Evolutionary conservation across 805 yeast genomes (phyloP), one percentile per base, ranked within the genome.

Genomic region (Kodamaea fukazawae): DNA sequence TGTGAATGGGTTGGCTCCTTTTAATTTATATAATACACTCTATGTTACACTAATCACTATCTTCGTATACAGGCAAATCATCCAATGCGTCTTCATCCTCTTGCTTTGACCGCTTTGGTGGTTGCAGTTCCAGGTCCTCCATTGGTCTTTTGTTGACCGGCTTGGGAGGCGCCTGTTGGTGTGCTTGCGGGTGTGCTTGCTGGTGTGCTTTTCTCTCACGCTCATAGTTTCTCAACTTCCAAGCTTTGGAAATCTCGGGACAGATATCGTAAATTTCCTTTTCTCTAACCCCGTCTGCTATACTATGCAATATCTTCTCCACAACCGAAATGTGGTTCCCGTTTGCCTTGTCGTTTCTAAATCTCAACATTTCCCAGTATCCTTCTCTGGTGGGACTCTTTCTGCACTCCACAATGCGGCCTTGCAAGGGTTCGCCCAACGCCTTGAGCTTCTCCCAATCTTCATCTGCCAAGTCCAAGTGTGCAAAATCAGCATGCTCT

Each of bases 321-420:
- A 90, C 96, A 16, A 86, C 89, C 9, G 80, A 70, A 11, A 80
- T 61, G 60, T 88, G 96, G 60, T 93, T 93, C 7, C 95, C 98
- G 55, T 86, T 83, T 12, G 76, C 62, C 57, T 93, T 93, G 61
- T 93, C 99, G 64, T 93, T 96, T 57, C 99, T 75, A 61, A 91
- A 93, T 44, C 99, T 72, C 42, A 91, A 60, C 68, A 86, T 72
- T 44, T 79, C 78, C 99, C 99, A 93, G 33, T 73, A 76, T 3
- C 83, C 83, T 2, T 62, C 61, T 14, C 63, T 63, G 34, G 74
- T 72, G 16, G 67, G 65, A 45, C 81, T 84, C 55, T 81, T 77
- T 40, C 84, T 73, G 47, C 93, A 88, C 61, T 93, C 99, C 1
- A 82, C 90, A 22, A 95, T 79, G 45, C 98, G 71, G 15, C 90